phyloP scores from a whole-genome alignment of 441 rosid genomes.

The Croton setiger region DNA sequence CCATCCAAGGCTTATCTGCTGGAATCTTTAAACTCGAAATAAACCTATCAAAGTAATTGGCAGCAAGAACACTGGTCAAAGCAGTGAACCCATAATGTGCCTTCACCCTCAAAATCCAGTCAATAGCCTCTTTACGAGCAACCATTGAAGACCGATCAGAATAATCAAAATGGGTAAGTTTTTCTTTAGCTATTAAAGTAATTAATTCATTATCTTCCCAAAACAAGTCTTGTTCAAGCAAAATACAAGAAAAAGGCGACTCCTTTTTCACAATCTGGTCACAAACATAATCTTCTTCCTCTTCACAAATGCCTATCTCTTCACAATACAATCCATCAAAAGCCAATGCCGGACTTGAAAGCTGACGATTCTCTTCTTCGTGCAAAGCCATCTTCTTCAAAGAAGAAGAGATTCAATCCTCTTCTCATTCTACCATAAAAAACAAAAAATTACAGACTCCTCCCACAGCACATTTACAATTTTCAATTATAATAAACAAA shows the following conservation, averaged over 20 bases:
- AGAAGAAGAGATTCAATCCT: conserved; percentile 40
- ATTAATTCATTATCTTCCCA: conserved; percentile 60
- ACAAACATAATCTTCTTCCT: conserved; percentile 26
- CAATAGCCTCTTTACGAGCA: conserved; percentile 52
- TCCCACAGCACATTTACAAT: neutral
- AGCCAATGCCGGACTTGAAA: conserved; percentile 31
- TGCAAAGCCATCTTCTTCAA: conserved; percentile 48
- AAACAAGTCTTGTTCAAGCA: conserved; percentile 41
- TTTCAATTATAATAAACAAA: neutral
- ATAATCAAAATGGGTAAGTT: conserved; percentile 27
- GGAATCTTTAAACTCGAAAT: conserved; percentile 37
- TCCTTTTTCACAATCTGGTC: conserved; percentile 20
- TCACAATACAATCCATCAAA: conserved; percentile 71
- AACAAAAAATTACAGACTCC: conserved; percentile 14
- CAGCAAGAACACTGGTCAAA: conserved; percentile 59
- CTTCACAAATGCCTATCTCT: conserved; percentile 57
- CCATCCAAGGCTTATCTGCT: conserved; percentile 65
- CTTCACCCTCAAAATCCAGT: conserved; percentile 51
- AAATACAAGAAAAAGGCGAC: conserved; percentile 24
- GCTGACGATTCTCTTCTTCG: conserved; percentile 35
- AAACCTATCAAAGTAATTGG: conserved; percentile 66
- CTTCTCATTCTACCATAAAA: conserved; percentile 57
- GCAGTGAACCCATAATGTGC: conserved; percentile 48
- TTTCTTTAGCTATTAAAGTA: conserved; percentile 46
- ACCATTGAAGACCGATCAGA: conserved; percentile 25